Percentiles rank a stretch among this genome's conserved stretches.
phyloP scores from a whole-genome alignment of 768 basidiomycete genomes.

The Mrakia gelida region DNA sequence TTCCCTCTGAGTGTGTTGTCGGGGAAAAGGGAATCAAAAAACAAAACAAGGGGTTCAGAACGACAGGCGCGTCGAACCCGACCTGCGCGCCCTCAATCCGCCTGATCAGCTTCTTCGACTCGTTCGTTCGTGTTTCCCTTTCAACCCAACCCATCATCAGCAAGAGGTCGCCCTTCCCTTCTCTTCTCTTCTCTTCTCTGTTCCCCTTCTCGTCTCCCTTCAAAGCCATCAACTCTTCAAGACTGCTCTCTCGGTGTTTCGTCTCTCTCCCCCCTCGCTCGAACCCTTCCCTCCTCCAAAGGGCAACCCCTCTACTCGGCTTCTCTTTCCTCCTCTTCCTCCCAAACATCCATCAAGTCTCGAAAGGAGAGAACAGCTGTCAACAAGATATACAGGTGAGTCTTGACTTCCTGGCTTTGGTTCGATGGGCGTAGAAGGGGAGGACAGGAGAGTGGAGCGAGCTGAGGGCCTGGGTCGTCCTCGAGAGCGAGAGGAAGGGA shows the following conservation, averaged over 20 bases:
- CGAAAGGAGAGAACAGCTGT: background rate
- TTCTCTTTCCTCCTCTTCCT: background rate
- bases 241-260: no score
- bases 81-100: slow-evolving; percentile 46
- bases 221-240: background rate
- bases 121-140: slow-evolving; percentile 45
- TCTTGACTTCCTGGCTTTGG: background rate
- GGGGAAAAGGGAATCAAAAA: no score
- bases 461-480: background rate
- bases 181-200: no score
- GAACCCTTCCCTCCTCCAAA: no score
- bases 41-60: no score
- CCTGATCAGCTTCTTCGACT: slow-evolving; percentile 35
- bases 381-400: background rate
- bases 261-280: background rate
- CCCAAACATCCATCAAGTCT: background rate
- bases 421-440: no score
- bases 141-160: background rate
- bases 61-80: no score
- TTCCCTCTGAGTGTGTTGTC: no score
- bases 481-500: background rate
- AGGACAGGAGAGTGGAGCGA: background rate
- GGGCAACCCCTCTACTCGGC: background rate
- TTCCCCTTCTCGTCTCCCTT: background rate
- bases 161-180: no score